Base-by-base conservation (phyloP, 164 flowering plant species). In the Aristolochia contorta region DNA sequence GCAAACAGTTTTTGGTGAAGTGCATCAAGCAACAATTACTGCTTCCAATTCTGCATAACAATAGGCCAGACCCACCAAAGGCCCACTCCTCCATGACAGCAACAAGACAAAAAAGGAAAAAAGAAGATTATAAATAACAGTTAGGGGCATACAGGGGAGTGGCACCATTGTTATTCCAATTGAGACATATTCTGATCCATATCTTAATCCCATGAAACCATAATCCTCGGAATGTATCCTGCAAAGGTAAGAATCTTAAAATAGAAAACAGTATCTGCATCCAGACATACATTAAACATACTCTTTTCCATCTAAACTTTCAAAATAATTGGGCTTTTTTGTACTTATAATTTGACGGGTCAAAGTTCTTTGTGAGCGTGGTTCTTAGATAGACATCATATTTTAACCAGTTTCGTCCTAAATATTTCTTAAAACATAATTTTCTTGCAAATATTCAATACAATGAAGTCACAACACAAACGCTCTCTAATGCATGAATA, bases 181-280 rank as follows among this genome's bases (percentile, higher is more conserved):
- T 58, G 98, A 87, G 53, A 89, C 64, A 65, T 83, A 80, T 70
- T 63, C 75, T 5, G 94, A 82, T 64, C 96, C 89, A 81, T 86
- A 87, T 84, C 98, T 78, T 78, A 89, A 67, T 54, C 98, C 98
- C 83, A 84, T 73, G 18, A 83, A 66, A 57, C 96, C 92, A 75
- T 69, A 81, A 69, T 86, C 93, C 65, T 84, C 84, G 22, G 77
- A 67, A 43, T 75, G 67, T 67, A 67, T 54, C 72, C 97, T 89
- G 80, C 73, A 75, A 33, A 16, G 65, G 43, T 10, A 37, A 37
- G 43, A 37, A 37, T 37, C 43, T 37, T 8, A 37, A 10, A 37
- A 37, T 37, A 37, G 12, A 37, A 4, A 37, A 37, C 43, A 37
- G 43, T 37, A 37, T 37, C 43, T 37, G 43, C 43, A 37, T 10